Evolutionary conservation across 768 basidiomycete species (phyloP).

Genomic region (Paxillus ammoniavirescens): DNA sequence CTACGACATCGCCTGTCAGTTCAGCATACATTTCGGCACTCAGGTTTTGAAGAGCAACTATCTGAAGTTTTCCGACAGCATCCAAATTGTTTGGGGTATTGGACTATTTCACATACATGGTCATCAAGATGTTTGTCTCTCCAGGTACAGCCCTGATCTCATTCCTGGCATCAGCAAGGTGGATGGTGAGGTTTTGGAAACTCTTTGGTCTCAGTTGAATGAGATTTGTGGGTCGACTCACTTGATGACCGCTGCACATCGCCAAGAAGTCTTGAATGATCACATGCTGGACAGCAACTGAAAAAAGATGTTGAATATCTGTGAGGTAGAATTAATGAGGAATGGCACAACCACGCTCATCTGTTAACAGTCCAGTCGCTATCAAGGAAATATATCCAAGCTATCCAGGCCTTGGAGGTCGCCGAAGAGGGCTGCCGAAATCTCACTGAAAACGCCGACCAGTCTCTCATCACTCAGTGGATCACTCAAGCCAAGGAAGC

Average conservation of each 20-base stretch:
- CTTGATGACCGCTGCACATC: neutral
- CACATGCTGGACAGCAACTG: conserved; percentile 33
- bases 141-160: no score
- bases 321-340: neutral
- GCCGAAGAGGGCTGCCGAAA: neutral
- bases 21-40: no score
- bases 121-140: no score
- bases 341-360: neutral
- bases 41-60: no score
- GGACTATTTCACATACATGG: no score
- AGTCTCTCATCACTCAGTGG: no score
- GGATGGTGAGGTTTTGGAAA: conserved; percentile 33
- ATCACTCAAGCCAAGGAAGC: no score
- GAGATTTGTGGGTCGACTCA: conserved; percentile 6
- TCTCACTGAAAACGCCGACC: no score
- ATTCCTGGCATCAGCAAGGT: no score
- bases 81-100: no score
- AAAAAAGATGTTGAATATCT: conserved; percentile 28
- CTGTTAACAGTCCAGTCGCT: neutral
- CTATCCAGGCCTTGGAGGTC: neutral
- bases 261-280: conserved; percentile 26
- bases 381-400: neutral
- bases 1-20: no score
- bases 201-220: conserved; percentile 29
- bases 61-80: no score